Base-by-base conservation (phyloP, 805 yeast species). In the Metschnikowia peoriensis region DNA sequence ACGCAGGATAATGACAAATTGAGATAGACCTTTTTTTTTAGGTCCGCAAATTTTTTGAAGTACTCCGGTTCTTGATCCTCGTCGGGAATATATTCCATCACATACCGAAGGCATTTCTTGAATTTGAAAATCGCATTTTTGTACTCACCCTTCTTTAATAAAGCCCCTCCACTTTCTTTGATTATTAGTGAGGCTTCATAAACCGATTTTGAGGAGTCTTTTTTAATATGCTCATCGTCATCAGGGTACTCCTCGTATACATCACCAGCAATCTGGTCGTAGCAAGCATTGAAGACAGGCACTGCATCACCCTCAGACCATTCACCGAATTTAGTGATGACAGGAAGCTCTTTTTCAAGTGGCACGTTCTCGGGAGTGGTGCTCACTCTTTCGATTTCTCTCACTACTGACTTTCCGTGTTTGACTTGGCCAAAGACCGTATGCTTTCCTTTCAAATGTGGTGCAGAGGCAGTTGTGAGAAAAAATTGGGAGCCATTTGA, bases 391-490 rank as follows among this genome's bases (percentile, higher is more conserved):
- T 88, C 96, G 17, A 86, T 70, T 28, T 83, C 83, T 60, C 92
- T 74, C 0, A 88, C 76, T 0, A 87, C 86, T 2, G 86, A 84
- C 64, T 85, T 86, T 15, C 89, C 96, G 59, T 74, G 76, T 7
- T 73, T 60, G 10, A 90, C 91, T 51, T 71, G 72, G 1, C 97
- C 97, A 68, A 91, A 86, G 1, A 89, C 83, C 0, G 92, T 75
- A 63, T 89, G 92, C 59, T 85, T 86, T 0, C 89, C 89, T 41
- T 79, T 81, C 52, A 91, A 70, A 67, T 90, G 97, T 1, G 89
- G 86, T 8, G 85, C 79, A 1, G 89, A 80, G 49, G 75, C 79
- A 0, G 91, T 84, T 10, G 85, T 81, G 41, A 88, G 84, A 62
- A 88, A 88, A 63, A 88, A 87, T 62, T 86, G 92, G 0, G 89